Evolutionary conservation across 306 rosid species (phyloP).

Genomic region (Cicer judaicum): DNA sequence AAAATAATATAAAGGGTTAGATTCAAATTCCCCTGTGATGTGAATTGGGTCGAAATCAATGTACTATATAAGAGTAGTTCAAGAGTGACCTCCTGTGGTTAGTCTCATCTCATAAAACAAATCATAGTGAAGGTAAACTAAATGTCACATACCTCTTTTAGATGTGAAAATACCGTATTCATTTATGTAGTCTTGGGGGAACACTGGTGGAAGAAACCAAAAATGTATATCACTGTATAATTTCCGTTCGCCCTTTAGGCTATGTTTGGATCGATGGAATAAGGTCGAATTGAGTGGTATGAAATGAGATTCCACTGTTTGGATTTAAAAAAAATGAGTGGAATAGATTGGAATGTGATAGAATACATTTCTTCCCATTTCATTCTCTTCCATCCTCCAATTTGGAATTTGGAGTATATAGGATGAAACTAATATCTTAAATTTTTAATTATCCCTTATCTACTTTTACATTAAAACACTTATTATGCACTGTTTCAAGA

Average conservation of each 20-base stretch:
- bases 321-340: too few relatives aligned
- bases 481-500: too few relatives aligned
- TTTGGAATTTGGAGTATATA: too few relatives aligned
- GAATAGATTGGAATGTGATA: too few relatives aligned
- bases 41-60: slow-evolving; percentile 36
- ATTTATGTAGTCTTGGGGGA: slow-evolving; percentile 32
- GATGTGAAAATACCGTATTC: slow-evolving; percentile 36
- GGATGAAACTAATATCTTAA: too few relatives aligned
- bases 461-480: too few relatives aligned
- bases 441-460: too few relatives aligned
- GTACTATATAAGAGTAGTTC: slow-evolving; percentile 35
- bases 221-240: slow-evolving; percentile 17
- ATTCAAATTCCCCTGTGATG: slow-evolving; percentile 35
- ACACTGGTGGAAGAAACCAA: slow-evolving; percentile 17
- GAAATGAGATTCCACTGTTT: too few relatives aligned
- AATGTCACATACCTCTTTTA: slow-evolving; percentile 21
- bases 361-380: too few relatives aligned
- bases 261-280: too few relatives aligned
- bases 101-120: slow-evolving; percentile 9
- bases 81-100: background rate
- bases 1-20: slow-evolving; percentile 46
- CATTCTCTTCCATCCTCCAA: too few relatives aligned
- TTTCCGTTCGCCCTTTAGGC: background rate
- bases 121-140: slow-evolving; percentile 40
- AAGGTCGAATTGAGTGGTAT: too few relatives aligned